phyloP scores from a whole-genome alignment of 495 filamentous ascomycete species.

The Gamarada debralockiae region DNA sequence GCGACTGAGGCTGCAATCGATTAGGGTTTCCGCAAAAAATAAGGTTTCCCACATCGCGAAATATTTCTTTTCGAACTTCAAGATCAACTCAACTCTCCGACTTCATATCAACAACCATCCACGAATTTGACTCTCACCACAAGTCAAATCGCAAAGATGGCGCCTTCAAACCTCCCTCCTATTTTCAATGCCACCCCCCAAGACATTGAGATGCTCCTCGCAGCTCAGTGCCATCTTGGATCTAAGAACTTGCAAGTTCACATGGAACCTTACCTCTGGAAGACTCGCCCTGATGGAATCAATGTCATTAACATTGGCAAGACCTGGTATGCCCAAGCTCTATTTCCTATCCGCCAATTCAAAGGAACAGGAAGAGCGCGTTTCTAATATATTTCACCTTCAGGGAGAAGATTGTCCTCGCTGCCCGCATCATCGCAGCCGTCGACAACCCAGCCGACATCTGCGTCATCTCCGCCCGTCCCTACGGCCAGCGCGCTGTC shows the following conservation, averaged over 20 bases:
- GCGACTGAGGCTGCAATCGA: conserved; percentile 9
- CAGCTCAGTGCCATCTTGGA: conserved; percentile 93
- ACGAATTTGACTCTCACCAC: conserved; percentile 12
- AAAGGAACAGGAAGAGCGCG: neutral
- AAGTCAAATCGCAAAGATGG: conserved; percentile 70
- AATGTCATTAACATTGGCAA: conserved; percentile 99
- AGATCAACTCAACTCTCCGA: neutral
- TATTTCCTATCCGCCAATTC: too few species aligned
- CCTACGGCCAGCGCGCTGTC: conserved; percentile 98
- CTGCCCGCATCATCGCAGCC: conserved; percentile 96
- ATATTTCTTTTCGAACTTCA: conserved; percentile 13
- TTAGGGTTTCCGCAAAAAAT: conserved; percentile 1
- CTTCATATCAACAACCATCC: conserved; percentile 7
- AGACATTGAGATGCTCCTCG: conserved; percentile 99
- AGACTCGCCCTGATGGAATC: conserved; percentile 95
- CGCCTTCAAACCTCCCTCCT: conserved; percentile 84
- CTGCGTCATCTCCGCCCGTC: conserved; percentile 98
- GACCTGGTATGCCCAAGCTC: conserved; percentile 74
- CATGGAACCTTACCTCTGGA: conserved; percentile 99
- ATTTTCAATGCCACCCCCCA: conserved; percentile 66
- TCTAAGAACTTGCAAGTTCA: conserved; percentile 98
- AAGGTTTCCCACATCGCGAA: too few species aligned
- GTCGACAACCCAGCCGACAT: conserved; percentile 99
- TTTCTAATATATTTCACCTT: conserved; percentile 29
- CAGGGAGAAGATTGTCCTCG: conserved; percentile 99